Evolutionary conservation across 768 basidiomycete genomes (phyloP).

Genomic region (Hygrocybe punicea): DNA sequence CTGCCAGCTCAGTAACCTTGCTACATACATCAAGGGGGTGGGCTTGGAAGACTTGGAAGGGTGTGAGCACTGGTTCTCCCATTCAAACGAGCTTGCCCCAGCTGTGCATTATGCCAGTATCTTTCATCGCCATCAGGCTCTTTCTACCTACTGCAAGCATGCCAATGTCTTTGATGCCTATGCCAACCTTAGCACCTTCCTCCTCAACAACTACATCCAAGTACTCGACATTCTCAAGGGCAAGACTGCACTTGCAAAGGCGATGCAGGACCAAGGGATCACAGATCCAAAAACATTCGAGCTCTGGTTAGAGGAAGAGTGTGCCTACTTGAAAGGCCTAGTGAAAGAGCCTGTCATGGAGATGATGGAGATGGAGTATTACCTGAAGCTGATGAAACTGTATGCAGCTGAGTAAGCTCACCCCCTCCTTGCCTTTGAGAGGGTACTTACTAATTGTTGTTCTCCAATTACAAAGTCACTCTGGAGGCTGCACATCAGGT

Average conservation of each 20-base stretch:
- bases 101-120: constrained; percentile 11
- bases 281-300: constrained; percentile 8
- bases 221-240: constrained; percentile 18
- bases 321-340: constrained; percentile 14
- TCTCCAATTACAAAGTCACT: no score
- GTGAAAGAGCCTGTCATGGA: constrained; percentile 14
- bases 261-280: constrained; percentile 8
- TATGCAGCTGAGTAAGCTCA: constrained; percentile 5
- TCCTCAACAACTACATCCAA: constrained; percentile 27
- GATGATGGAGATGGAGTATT: constrained; percentile 20
- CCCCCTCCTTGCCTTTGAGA: no score
- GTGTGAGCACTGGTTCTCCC: constrained; percentile 16
- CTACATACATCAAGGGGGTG: constrained; percentile 19
- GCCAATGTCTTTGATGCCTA: constrained; percentile 22
- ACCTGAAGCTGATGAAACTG: constrained; percentile 12
- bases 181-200: constrained; percentile 20
- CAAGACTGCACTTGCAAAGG: background rate
- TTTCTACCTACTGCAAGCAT: constrained; percentile 13
- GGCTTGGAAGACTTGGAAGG: constrained; percentile 23
- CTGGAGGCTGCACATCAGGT: no score
- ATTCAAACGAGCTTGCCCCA: constrained; percentile 20
- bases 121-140: constrained; percentile 23
- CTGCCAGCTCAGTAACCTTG: constrained; percentile 20
- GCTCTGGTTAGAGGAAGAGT: constrained; percentile 22
- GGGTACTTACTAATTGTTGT: no score